Percentiles rank a stretch among this genome's conserved stretches.
Evolutionary conservation across 495 filamentous ascomycete genomes (phyloP).

Genomic region (Cladorrhinum samala): DNA sequence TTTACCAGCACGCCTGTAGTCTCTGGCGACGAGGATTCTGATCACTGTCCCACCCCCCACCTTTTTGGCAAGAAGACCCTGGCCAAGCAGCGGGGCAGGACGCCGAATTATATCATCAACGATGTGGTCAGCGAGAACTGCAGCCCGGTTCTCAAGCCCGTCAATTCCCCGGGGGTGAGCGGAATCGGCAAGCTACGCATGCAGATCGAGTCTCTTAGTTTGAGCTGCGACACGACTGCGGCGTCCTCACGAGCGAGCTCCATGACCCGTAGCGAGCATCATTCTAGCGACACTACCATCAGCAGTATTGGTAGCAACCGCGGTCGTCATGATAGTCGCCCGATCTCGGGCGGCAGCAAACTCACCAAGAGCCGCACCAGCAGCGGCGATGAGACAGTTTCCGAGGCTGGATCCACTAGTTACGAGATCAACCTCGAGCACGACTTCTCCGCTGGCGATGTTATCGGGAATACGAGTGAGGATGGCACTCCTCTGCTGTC

Average conservation of each 20-base stretch:
- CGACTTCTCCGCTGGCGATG: slow-evolving; percentile 80
- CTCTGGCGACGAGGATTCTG: slow-evolving; percentile 81
- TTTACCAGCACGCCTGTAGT: slow-evolving; percentile 67
- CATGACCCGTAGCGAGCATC: slow-evolving; percentile 35
- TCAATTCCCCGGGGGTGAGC: slow-evolving; percentile 47
- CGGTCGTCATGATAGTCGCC: slow-evolving; percentile 17
- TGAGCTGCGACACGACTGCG: slow-evolving; percentile 41
- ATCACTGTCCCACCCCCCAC: slow-evolving; percentile 44
- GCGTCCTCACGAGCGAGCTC: slow-evolving; percentile 39
- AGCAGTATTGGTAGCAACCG: too few species aligned
- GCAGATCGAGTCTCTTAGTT: slow-evolving; percentile 59
- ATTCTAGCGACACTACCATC: slow-evolving; percentile 19
- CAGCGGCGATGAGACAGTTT: slow-evolving; percentile 38
- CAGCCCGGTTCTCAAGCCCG: slow-evolving; percentile 56
- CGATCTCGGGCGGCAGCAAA: not conserved
- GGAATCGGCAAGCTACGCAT: slow-evolving; percentile 75
- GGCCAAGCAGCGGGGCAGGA: slow-evolving; percentile 21
- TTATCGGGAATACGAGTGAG: slow-evolving; percentile 37
- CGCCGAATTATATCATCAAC: slow-evolving; percentile 29
- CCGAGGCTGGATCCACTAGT: slow-evolving; percentile 43
- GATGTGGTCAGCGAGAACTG: slow-evolving; percentile 53
- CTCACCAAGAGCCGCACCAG: slow-evolving; percentile 21
- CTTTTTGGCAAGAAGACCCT: slow-evolving; percentile 25
- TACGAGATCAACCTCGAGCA: slow-evolving; percentile 86
- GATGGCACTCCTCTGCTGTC: slow-evolving; percentile 12